Conservation (phyloP, 495 filamentous ascomycete species). For the Xeromyces bisporus region DNA sequence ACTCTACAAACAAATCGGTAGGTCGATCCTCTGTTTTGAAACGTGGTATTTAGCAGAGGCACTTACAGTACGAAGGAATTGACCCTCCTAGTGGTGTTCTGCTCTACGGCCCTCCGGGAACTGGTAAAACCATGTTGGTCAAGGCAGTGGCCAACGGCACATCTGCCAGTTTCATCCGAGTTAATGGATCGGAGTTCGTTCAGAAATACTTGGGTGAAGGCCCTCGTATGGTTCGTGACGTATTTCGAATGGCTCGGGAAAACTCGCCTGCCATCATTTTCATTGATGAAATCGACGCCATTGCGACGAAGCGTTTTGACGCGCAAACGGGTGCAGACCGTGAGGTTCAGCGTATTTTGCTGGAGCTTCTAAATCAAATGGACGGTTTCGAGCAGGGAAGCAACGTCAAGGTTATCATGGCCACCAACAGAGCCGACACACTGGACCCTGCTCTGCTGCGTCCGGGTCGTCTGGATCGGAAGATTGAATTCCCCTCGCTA, state of each 20-base stretch:
- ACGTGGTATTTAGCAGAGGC: background rate
- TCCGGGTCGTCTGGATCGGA: constrained; percentile 87
- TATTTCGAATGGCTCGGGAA: constrained; percentile 97
- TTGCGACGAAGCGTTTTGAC: constrained; percentile 97
- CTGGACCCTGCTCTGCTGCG: constrained; percentile 87
- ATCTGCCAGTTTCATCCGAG: constrained; percentile 94
- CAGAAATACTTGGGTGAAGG: constrained; percentile 98
- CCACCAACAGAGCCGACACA: constrained; percentile 94
- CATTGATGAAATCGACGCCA: constrained; percentile 98
- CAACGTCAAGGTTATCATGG: constrained; percentile 99
- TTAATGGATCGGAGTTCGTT: constrained; percentile 94
- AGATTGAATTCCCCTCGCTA: constrained; percentile 92
- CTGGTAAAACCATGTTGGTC: constrained; percentile 97
- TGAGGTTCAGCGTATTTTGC: constrained; percentile 93
- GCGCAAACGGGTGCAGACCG: constrained; percentile 94
- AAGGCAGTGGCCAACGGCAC: constrained; percentile 97
- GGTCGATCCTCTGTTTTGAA: constrained; percentile 4
- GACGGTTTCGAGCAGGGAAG: constrained; percentile 97
- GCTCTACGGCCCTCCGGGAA: constrained; percentile 90
- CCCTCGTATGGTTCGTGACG: constrained; percentile 95
- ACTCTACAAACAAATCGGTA: constrained; percentile 89
- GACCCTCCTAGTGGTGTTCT: constrained; percentile 93
- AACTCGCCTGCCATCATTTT: constrained; percentile 98
- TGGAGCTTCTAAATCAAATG: constrained; percentile 98
- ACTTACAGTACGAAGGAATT: constrained; percentile 45